These are phyloP conservation scores for Colletotrichum sp. DNA, from an alignment of 2,329 filamentous ascomycete species.

Conservation along the genomic window DNA sequence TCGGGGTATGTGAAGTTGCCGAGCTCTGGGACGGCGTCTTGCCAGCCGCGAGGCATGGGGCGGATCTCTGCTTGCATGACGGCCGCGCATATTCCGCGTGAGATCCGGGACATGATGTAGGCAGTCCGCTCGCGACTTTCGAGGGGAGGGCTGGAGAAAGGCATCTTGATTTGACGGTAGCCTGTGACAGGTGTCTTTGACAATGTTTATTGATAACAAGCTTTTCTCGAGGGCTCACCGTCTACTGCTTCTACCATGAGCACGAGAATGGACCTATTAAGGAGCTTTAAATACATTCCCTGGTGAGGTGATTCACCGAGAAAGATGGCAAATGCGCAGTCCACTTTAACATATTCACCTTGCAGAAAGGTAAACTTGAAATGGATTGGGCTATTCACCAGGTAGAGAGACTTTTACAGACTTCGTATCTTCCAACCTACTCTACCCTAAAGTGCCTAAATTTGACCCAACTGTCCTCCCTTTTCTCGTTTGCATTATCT, in stretches of 20 bases:
- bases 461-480: neutral
- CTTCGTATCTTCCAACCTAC: neutral
- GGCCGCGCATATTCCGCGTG: neutral
- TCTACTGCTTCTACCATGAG: accelerated
- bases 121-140: neutral
- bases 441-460: neutral
- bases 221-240: neutral
- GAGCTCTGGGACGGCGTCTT: neutral
- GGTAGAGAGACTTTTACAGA: neutral
- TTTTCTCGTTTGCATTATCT: neutral
- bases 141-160: neutral
- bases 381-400: neutral
- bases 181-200: accelerated
- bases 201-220: neutral
- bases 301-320: neutral
- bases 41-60: neutral
- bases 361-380: neutral
- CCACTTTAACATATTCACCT: neutral
- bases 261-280: neutral
- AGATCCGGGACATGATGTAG: neutral
- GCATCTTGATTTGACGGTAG: neutral
- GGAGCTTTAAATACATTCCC: neutral
- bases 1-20: neutral
- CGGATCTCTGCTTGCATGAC: neutral
- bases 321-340: accelerated